A percentile compares a stretch with the other conserved stretches of the same genome.
These are phyloP conservation scores for Saturnispora dispora DNA, from an alignment of 805 yeast species.

Conservation along the genomic window DNA sequence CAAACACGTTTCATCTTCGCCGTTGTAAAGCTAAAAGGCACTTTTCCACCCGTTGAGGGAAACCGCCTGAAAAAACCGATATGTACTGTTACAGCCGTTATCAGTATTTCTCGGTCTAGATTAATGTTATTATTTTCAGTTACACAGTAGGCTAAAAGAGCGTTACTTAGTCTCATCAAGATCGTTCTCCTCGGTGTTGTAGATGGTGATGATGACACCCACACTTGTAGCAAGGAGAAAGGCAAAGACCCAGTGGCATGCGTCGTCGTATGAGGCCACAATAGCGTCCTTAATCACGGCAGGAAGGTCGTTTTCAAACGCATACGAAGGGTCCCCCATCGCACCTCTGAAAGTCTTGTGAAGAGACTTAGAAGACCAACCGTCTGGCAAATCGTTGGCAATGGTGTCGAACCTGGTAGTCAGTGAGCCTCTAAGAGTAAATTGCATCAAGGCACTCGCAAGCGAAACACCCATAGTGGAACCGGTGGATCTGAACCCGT, in stretches of 20 bases:
- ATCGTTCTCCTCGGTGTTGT: conserved; percentile 12
- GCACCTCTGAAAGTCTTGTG: conserved; percentile 10
- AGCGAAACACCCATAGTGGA: conserved; percentile 46
- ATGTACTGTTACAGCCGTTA: background rate
- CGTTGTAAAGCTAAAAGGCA: too few relatives aligned
- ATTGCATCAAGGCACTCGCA: conserved; percentile 40
- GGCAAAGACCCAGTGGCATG: conserved; percentile 44
- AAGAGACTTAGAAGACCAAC: conserved; percentile 4
- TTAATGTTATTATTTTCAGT: too few relatives aligned
- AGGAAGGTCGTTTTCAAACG: conserved; percentile 21
- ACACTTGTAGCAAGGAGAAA: conserved; percentile 26
- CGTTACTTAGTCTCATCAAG: conserved; percentile 2
- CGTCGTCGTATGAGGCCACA: conserved; percentile 38
- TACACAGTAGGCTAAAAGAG: background rate
- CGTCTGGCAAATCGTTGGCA: conserved; percentile 1
- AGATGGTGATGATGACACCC: conserved; percentile 8
- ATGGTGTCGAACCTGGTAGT: conserved; percentile 12
- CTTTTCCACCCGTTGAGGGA: too few relatives aligned
- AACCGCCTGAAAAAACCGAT: too few relatives aligned
- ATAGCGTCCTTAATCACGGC: conserved; percentile 32
- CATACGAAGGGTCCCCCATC: conserved; percentile 20
- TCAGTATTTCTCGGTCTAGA: background rate
- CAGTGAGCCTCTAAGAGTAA: conserved; percentile 12
- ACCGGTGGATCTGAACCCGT: conserved; percentile 53
- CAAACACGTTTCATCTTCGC: too few relatives aligned